Evolutionary conservation across 257 asterid genomes (phyloP).

Genomic region (Petrea volubilis): DNA sequence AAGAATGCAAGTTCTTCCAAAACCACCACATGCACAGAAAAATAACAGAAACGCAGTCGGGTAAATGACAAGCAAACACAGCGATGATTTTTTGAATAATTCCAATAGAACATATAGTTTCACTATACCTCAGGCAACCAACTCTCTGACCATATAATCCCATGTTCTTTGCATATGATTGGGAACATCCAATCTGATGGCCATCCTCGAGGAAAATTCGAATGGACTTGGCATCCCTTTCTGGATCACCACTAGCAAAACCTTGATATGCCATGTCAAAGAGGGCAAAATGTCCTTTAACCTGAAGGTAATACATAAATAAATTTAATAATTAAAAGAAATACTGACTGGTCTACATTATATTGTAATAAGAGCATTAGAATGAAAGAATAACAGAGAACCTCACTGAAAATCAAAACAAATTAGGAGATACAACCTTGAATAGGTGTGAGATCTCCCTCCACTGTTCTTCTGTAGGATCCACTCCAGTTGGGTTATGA

Average conservation of each 20-base stretch:
- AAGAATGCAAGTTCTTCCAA: not conserved
- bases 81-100: not conserved
- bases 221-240: slow-evolving; percentile 90
- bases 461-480: slow-evolving; percentile 98
- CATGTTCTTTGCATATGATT: slow-evolving; percentile 98
- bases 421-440: slow-evolving; percentile 49
- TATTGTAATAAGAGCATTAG: not conserved
- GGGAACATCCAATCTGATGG: slow-evolving; percentile 92
- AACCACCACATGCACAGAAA: not conserved
- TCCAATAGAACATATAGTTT: slow-evolving; percentile 1
- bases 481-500: slow-evolving; percentile 99
- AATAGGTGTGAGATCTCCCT: slow-evolving; percentile 84
- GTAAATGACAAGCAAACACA: not conserved
- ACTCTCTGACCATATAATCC: slow-evolving; percentile 98
- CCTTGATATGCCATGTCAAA: slow-evolving; percentile 99
- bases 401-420: not conserved
- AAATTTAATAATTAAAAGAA: not conserved
- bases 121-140: slow-evolving; percentile 84
- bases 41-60: not conserved
- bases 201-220: slow-evolving; percentile 95
- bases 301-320: slow-evolving; percentile 45
- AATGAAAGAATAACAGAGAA: not conserved
- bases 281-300: slow-evolving; percentile 84
- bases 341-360: not conserved
- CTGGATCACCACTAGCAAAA: slow-evolving; percentile 98